Evolutionary conservation across 768 basidiomycete genomes (phyloP).

Genomic region (Agaricus sinodeliciosus): DNA sequence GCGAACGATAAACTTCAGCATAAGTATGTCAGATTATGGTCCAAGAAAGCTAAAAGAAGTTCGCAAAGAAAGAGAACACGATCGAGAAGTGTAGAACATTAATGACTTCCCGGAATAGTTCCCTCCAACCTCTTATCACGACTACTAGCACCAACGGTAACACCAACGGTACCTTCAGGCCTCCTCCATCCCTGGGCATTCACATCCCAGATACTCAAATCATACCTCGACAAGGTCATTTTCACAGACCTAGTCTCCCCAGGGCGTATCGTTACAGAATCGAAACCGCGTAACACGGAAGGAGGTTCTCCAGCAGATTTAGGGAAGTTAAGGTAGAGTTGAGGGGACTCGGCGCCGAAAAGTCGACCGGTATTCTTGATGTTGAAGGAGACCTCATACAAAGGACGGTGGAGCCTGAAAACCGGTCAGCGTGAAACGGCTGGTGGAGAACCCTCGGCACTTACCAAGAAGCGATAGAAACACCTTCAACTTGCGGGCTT

Average conservation of each 20-base stretch:
- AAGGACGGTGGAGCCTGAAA: constrained; percentile 60
- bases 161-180: constrained; percentile 53
- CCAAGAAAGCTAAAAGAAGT: too few species aligned
- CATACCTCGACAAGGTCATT: constrained; percentile 60
- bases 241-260: constrained; percentile 40
- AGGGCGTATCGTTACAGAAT: constrained; percentile 42
- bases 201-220: constrained; percentile 73
- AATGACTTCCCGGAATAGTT: constrained; percentile 18
- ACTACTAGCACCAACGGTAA: constrained; percentile 67
- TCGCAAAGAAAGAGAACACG: too few species aligned
- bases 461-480: constrained; percentile 56
- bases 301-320: constrained; percentile 62
- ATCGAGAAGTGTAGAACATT: not conserved
- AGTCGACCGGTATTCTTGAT: constrained; percentile 59
- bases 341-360: constrained; percentile 60
- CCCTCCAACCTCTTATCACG: constrained; percentile 51
- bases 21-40: not conserved
- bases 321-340: constrained; percentile 71
- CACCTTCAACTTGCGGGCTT: constrained; percentile 48
- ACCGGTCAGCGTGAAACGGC: not conserved
- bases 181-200: constrained; percentile 68
- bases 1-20: not conserved
- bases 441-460: not conserved
- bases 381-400: constrained; percentile 54
- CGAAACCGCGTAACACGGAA: constrained; percentile 65